phyloP scores from a whole-genome alignment of 345 rosid genomes.

The Theobroma cacao region DNA sequence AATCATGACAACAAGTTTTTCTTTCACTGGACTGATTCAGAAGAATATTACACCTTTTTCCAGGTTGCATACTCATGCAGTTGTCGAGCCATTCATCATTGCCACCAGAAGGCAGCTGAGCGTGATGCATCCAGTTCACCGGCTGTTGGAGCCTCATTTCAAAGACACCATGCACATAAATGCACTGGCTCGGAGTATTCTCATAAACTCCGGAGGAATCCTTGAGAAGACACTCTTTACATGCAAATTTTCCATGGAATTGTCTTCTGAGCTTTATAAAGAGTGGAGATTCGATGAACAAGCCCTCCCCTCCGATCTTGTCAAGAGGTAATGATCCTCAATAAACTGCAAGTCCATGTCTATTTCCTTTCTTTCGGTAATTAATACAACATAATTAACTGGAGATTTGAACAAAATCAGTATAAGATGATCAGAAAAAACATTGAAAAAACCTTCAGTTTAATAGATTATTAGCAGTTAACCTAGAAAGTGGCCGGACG shows the following conservation, averaged over 20 bases:
- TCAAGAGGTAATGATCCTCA: conserved; percentile 39
- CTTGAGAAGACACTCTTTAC: conserved; percentile 54
- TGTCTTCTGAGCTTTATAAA: conserved; percentile 53
- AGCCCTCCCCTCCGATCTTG: conserved; percentile 58
- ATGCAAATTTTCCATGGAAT: conserved; percentile 48
- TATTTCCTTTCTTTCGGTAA: no score
- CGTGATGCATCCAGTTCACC: conserved; percentile 56
- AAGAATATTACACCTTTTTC: conserved; percentile 3
- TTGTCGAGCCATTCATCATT: conserved; percentile 64
- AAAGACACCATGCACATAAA: conserved; percentile 61
- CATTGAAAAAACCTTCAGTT: no score
- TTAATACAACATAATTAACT: no score
- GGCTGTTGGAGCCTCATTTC: conserved; percentile 62
- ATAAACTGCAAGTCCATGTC: neutral
- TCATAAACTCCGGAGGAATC: conserved; percentile 56
- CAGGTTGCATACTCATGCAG: conserved; percentile 71
- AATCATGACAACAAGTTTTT: neutral
- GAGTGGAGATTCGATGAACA: conserved; percentile 66
- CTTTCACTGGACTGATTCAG: neutral
- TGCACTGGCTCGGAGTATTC: conserved; percentile 43
- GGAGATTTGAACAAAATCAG: no score
- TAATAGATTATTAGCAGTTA: no score
- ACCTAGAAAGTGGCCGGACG: no score
- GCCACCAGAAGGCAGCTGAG: conserved; percentile 64
- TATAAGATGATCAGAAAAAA: no score